Conservation (phyloP, 257 asterid species). For the Leonotis leonurus region DNA sequence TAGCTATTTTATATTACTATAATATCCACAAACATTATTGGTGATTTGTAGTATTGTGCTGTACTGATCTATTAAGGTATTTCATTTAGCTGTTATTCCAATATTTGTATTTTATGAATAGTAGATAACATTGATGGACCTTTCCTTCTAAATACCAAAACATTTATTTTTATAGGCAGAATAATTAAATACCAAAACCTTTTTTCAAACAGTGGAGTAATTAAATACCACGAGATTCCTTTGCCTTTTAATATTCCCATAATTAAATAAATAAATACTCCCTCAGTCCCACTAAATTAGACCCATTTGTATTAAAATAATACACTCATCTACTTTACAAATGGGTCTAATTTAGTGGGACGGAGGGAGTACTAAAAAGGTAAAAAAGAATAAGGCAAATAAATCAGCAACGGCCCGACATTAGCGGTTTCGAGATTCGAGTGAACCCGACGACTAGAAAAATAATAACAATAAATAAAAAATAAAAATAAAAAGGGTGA, state of each 20-base stretch:
- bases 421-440: conserved; percentile 31
- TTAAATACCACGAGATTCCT: neutral
- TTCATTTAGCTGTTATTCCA: neutral
- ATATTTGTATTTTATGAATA: neutral
- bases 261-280: neutral
- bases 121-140: neutral
- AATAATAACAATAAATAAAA: neutral
- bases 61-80: neutral
- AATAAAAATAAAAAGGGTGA: neutral
- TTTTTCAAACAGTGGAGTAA: neutral
- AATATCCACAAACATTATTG: neutral
- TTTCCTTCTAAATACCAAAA: neutral
- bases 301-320: too few species aligned
- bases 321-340: too few species aligned
- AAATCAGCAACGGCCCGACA: conserved; percentile 30
- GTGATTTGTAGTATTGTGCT: neutral
- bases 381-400: conserved; percentile 11
- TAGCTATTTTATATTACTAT: neutral
- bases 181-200: neutral
- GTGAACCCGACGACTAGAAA: too few species aligned
- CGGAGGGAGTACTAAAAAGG: too few species aligned
- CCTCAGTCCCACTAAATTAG: too few species aligned
- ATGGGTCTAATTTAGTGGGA: too few species aligned
- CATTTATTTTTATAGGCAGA: neutral
- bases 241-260: conserved; percentile 6